phyloP scores from a whole-genome alignment of 2,329 filamentous ascomycete species.

The Amesomyces nigricolor region DNA sequence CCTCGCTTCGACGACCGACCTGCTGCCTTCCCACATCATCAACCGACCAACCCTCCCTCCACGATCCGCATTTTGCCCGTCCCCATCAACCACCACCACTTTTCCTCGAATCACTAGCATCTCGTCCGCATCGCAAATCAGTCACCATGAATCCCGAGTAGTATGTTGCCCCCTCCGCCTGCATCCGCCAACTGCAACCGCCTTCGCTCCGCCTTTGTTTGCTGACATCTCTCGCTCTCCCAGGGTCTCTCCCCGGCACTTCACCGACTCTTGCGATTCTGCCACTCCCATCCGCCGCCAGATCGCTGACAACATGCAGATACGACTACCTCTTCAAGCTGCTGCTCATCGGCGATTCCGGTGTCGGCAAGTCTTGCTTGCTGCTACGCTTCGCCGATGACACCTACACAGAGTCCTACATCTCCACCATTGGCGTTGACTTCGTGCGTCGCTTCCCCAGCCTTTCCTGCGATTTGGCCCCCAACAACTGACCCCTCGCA shows the following conservation, averaged over 20 bases:
- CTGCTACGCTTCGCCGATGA: slow-evolving; percentile 97
- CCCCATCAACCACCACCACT: slow-evolving; percentile 12
- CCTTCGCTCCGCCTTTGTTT: slow-evolving; percentile 16
- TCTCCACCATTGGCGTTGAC: slow-evolving; percentile 98
- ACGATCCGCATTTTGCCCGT: slow-evolving; percentile 12
- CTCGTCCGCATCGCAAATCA: slow-evolving; percentile 13
- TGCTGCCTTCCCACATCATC: slow-evolving; percentile 26
- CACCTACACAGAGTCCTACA: slow-evolving; percentile 99
- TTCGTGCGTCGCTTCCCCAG: slow-evolving; percentile 62
- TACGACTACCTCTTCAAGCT: slow-evolving; percentile 99
- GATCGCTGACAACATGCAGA: slow-evolving; percentile 49
- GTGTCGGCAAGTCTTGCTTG: slow-evolving; percentile 99
- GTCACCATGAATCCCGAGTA: slow-evolving; percentile 86
- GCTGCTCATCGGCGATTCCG: slow-evolving; percentile 99
- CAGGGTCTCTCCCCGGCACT: neutral
- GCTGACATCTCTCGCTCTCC: slow-evolving; percentile 14
- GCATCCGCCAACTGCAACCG: neutral
- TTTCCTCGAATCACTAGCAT: slow-evolving; percentile 8
- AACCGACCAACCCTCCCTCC: slow-evolving; percentile 13
- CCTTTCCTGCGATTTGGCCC: neutral
- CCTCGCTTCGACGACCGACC: slow-evolving; percentile 15
- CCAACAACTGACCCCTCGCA: slow-evolving; percentile 35
- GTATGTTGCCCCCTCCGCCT: slow-evolving; percentile 46
- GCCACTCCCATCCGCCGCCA: neutral
- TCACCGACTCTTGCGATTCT: slow-evolving; percentile 6